Conservation (phyloP, 1,284 basidiomycete genomes). For the Ganoderma lingzhi region DNA sequence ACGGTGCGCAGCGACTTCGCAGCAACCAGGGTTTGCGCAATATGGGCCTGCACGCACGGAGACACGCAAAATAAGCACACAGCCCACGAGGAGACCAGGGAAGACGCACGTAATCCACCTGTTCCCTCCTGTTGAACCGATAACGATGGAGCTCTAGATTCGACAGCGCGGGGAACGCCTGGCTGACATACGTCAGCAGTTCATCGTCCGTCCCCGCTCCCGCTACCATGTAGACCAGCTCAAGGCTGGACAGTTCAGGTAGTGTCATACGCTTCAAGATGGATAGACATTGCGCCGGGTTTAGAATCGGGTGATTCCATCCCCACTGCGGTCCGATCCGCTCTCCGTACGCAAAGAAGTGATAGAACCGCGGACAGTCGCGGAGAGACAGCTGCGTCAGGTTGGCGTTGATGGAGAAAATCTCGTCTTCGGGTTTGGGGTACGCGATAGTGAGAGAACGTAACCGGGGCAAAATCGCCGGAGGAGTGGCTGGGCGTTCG, state of each 20-base stretch:
- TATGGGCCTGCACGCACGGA: conserved; percentile 4
- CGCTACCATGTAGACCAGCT: conserved; percentile 12
- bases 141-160: conserved; percentile 15
- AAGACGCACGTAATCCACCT: conserved; percentile 3
- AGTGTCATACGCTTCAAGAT: background rate
- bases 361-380: conserved; percentile 21
- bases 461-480: background rate
- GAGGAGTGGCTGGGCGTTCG: background rate
- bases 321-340: background rate
- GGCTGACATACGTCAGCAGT: conserved; percentile 1
- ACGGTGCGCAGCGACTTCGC: background rate
- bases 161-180: background rate
- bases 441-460: background rate
- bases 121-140: background rate
- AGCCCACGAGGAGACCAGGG: background rate
- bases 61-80: too few species aligned
- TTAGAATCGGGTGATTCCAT: background rate
- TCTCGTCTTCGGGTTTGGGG: background rate
- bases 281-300: background rate
- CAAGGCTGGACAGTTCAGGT: conserved; percentile 1
- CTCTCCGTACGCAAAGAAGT: background rate
- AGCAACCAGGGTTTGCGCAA: background rate
- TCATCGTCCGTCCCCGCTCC: background rate
- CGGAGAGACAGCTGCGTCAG: conserved; percentile 14
- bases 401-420: conserved; percentile 6